A percentile compares a stretch with the other conserved stretches of the same genome.
phyloP scores from a whole-genome alignment of 2,329 filamentous ascomycete species.

The Diplodia mutila region DNA sequence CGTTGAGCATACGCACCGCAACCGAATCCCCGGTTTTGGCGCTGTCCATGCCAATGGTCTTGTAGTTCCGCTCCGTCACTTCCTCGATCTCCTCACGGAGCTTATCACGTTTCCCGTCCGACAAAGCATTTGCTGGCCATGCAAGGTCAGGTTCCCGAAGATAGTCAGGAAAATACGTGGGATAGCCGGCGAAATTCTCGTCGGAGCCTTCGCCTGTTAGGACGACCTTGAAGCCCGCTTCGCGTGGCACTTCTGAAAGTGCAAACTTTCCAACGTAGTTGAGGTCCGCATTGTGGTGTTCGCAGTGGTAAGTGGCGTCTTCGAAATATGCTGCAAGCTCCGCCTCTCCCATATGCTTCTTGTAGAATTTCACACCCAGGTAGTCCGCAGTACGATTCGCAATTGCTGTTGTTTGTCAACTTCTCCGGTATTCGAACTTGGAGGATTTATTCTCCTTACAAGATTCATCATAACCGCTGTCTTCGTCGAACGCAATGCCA shows the following conservation, averaged over 20 bases:
- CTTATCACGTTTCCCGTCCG: slow-evolving; percentile 29
- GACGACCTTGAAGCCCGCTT: slow-evolving; percentile 58
- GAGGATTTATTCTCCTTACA: neutral
- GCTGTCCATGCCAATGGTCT: slow-evolving; percentile 35
- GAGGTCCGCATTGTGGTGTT: slow-evolving; percentile 54
- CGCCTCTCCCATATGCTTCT: slow-evolving; percentile 50
- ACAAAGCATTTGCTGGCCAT: slow-evolving; percentile 26
- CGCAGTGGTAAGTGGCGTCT: slow-evolving; percentile 51
- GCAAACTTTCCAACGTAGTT: slow-evolving; percentile 58
- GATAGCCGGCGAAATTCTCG: slow-evolving; percentile 60
- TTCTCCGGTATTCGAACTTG: neutral
- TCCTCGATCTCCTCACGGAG: slow-evolving; percentile 27
- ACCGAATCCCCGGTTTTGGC: slow-evolving; percentile 34
- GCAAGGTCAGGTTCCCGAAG: slow-evolving; percentile 53
- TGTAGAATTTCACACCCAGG: slow-evolving; percentile 51
- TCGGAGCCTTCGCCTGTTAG: slow-evolving; percentile 59
- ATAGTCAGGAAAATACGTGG: slow-evolving; percentile 51
- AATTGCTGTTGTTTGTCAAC: slow-evolving; percentile 37
- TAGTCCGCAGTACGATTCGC: slow-evolving; percentile 54
- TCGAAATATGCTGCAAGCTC: slow-evolving; percentile 49
- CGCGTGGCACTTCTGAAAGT: slow-evolving; percentile 51
- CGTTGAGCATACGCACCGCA: slow-evolving; percentile 44
- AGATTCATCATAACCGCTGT: slow-evolving; percentile 56
- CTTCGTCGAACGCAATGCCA: slow-evolving; percentile 57
- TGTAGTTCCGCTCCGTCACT: slow-evolving; percentile 24